Base-by-base conservation (phyloP, 164 flowering plant genomes). In the Tetracentron sinense region DNA sequence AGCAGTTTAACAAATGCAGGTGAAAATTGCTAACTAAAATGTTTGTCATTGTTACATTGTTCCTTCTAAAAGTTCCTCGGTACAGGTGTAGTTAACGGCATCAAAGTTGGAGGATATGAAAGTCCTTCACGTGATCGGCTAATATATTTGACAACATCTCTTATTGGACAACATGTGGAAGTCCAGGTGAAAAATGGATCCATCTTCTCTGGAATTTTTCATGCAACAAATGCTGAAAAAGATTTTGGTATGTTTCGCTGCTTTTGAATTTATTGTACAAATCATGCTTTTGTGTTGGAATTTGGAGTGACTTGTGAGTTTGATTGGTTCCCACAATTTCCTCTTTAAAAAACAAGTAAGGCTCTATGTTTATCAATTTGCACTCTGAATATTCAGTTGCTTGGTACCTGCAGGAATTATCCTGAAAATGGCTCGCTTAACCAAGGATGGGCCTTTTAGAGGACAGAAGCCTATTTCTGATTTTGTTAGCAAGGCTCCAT, bases 161-260 rank as follows among this genome's bases (percentile, higher is more conserved):
- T 90, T 63, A 80, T 92, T 67, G 99, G 99, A 62, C 97, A 87
- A 42, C 79, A 67, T 33, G 99, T 95, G 71, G 98, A 92, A 55
- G 95, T 95, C 61, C 97, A 90, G 69, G 88, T 92, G 66, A 81
- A 78, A 80, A 83, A 83, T 82, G 98, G 99, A 65, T 90, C 97
- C 54, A 63, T 85, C 16, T 85, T 69, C 76, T 67, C 90, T 62
- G 98, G 99, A 69, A 82, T 90, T 74, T 90, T 84, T 74, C 94
- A 95, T 77, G 81, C 91, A 58, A 81, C 81, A 31, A 81, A 80
- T 62, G 55, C 82, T 58, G 97, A 85, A 52, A 84, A 85, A 71
- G 95, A 95, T 72, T 82, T 92, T 72, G 97, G 99, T 95, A 87
- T 67, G 87, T 61, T 61, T 28, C 22, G 23, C n/a, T 28, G 30